phyloP scores from a whole-genome alignment of 345 rosid genomes.

The Salix exigua region DNA sequence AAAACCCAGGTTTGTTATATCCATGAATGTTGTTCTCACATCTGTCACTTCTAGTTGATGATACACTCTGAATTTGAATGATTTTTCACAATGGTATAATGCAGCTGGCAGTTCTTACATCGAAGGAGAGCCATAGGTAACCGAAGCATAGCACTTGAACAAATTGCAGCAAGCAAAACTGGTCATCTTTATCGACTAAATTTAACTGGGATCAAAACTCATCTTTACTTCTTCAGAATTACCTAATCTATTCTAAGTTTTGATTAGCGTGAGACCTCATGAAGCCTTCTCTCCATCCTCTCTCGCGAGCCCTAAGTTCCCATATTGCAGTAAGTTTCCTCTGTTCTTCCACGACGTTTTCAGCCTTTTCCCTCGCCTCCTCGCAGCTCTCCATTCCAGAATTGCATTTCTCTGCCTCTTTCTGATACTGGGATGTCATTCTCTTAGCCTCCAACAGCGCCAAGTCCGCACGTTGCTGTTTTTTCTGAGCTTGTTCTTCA shows the following conservation, averaged over 20 bases:
- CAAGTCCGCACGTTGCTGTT: constrained; percentile 42
- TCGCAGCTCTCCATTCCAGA: constrained; percentile 73
- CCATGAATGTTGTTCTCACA: not conserved
- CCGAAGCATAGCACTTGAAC: not conserved
- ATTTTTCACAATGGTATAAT: not conserved
- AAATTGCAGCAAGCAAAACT: not conserved
- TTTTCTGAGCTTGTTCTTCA: constrained; percentile 50
- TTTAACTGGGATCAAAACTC: not conserved
- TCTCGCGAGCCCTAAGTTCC: constrained; percentile 43
- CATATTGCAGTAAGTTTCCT: constrained; percentile 37
- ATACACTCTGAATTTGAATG: too few relatives aligned
- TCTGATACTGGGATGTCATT: constrained; percentile 59
- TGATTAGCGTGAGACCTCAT: constrained; percentile 10
- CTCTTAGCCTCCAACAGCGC: constrained; percentile 59
- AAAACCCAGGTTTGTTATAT: too few relatives aligned
- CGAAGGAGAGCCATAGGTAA: not conserved
- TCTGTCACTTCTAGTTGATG: not conserved
- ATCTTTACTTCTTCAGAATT: not conserved
- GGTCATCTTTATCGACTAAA: not conserved
- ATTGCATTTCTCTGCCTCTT: constrained; percentile 69
- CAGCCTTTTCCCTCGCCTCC: constrained; percentile 59
- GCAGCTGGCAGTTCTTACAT: not conserved
- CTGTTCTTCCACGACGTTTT: constrained; percentile 45
- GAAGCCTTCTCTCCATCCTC: constrained; percentile 38
- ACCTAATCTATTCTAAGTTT: not conserved